Base-by-base conservation (phyloP, 2,329 filamentous ascomycete species). In the Neofusicoccum ribis region DNA sequence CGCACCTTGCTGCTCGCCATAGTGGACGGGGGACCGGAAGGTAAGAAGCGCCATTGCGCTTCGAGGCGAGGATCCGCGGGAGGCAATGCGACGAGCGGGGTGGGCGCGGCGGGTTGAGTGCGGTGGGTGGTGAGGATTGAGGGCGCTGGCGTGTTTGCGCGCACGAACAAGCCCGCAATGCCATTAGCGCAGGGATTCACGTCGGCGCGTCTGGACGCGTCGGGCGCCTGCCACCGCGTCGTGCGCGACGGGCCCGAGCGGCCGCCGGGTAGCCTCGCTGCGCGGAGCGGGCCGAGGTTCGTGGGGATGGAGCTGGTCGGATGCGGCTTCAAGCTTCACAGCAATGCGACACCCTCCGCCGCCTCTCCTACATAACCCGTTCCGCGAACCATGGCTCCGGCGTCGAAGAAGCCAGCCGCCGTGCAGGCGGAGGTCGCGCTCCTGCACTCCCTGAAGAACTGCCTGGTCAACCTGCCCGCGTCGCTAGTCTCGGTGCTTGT, bases 401-500 rank as follows among this genome's bases (percentile, higher is more conserved):
- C 65, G 37, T 65, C 71, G 49, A 83, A 59, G 23, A 64, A 64
- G 63, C 63, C 51, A 49, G 63, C 63, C 50, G 44, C 79, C 72
- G 89, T 89, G 39, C 85, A 90, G 67, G 93, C 92, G 66, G 93
- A 97, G 81, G 85, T 98, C 70, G 90, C 90, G 63, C 85, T 98
- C 67, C 87, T 92, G 54, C 91, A 93, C 70, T 77, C 73, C 17
- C 85, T 98, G 66, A 96, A 96, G 83, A 98, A 90, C 78, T 99
- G 95, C 80, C 85, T 99, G 61, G 91, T 97, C 76, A 98, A 98
- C 79, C 86, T 99, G 59, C 95, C 95, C 54, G 81, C 91, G 4
- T 90, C 91, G 31, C 83, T 99, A 65, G 93, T 96, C 65, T 89
- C 91, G 41, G 80, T 97, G 63, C 86, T 99, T 58, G 87, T 94